phyloP scores from a whole-genome alignment of 2,329 filamentous ascomycete genomes.

The Aspergillus sergii region DNA sequence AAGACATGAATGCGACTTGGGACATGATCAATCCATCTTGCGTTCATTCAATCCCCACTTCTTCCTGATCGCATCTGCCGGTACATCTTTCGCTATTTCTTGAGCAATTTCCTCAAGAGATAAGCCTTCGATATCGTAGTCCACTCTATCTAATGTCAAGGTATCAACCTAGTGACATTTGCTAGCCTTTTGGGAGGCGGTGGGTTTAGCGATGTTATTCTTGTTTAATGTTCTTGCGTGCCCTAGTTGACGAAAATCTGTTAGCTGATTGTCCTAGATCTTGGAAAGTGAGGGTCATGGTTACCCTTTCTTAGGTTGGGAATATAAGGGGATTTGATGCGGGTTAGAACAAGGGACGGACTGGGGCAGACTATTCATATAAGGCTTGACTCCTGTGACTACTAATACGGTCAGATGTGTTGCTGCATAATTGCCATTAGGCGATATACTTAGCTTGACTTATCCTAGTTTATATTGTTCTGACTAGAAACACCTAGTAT shows the following conservation, averaged over 20 bases:
- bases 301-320: not conserved
- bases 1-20: not conserved
- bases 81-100: not conserved
- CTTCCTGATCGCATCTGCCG: not conserved
- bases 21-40: not conserved
- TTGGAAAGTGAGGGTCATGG: not conserved
- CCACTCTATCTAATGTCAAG: not conserved
- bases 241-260: not conserved
- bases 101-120: not conserved
- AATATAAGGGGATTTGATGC: not conserved
- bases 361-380: not conserved
- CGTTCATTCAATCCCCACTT: not conserved
- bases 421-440: not conserved
- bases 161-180: not conserved
- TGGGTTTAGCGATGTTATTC: not conserved
- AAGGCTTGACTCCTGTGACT: not conserved
- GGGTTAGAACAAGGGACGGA: not conserved
- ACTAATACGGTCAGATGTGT: not conserved
- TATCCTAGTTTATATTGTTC: not conserved
- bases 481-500: not conserved
- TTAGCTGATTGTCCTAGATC: not conserved
- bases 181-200: not conserved
- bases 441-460: not conserved
- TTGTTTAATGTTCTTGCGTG: not conserved
- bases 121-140: not conserved